A percentile compares a stretch with the other conserved stretches of the same genome.
Evolutionary conservation across 306 rosid species (phyloP).

Genomic region (Cajanus cajan): DNA sequence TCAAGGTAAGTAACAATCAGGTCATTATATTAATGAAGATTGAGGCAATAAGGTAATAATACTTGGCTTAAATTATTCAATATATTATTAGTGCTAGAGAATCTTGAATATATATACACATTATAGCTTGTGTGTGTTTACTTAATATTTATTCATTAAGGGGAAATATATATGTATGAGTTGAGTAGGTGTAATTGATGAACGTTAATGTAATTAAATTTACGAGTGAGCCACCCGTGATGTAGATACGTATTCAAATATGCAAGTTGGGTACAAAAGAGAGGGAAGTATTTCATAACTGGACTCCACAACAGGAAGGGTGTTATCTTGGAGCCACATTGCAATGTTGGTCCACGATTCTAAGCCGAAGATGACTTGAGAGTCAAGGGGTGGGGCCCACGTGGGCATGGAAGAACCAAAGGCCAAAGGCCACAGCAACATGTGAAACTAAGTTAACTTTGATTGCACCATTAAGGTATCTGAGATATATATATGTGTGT

Average conservation of each 20-base stretch:
- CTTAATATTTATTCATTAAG: not conserved
- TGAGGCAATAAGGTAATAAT: not conserved
- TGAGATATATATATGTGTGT: not conserved
- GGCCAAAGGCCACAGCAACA: not conserved
- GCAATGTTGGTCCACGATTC: not conserved
- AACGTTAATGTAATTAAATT: not conserved
- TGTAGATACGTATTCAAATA: not conserved
- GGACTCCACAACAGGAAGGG: constrained; percentile 21
- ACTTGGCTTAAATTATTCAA: not conserved
- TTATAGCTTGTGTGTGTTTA: not conserved
- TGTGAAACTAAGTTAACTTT: constrained; percentile 5
- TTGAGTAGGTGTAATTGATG: not conserved
- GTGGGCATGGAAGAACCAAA: not conserved
- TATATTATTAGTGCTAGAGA: not conserved
- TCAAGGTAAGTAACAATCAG: not conserved
- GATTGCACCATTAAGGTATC: constrained; percentile 10
- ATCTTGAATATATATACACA: no score
- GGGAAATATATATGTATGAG: not conserved
- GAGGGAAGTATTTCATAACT: not conserved
- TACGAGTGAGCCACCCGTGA: not conserved
- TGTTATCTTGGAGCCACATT: not conserved
- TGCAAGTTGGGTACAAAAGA: not conserved
- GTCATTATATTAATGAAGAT: not conserved
- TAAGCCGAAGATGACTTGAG: not conserved
- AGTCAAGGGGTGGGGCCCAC: constrained; percentile 1